Conservation (phyloP, 768 basidiomycete species). For the Phanerochaete carnosa region DNA sequence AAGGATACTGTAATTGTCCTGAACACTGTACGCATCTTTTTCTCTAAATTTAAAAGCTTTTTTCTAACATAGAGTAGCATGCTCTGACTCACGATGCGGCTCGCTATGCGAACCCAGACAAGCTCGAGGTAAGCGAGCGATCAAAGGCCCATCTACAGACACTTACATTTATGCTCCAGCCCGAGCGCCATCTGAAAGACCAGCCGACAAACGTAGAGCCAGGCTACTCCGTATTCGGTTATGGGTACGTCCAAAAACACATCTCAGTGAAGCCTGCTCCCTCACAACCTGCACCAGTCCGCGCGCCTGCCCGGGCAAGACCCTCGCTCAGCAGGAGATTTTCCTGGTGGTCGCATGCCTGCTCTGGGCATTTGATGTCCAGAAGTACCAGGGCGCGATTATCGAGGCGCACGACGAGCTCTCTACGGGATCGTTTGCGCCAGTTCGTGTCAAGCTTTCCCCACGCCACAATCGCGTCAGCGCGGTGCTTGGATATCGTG, state of each 20-base stretch:
- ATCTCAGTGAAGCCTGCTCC: background rate
- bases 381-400: too few species aligned
- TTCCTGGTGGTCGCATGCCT: conserved; percentile 22
- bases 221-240: background rate
- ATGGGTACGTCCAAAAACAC: background rate
- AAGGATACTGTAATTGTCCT: background rate
- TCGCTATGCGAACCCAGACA: background rate
- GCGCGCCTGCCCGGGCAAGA: background rate
- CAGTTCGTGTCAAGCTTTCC: conserved; percentile 29
- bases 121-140: background rate
- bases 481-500: background rate
- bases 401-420: conserved; percentile 44
- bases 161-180: conserved; percentile 27
- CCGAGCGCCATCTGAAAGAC: conserved; percentile 42
- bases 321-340: background rate
- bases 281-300: background rate
- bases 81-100: background rate
- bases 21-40: background rate
- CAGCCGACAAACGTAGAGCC: conserved; percentile 28
- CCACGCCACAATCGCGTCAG: conserved; percentile 15
- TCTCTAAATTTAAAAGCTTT: background rate
- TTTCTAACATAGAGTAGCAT: background rate
- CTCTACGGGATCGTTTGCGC: conserved; percentile 41
- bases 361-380: conserved; percentile 45
- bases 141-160: background rate